Conservation (phyloP, 2,329 filamentous ascomycete species). For the Fusarium irregulare region DNA sequence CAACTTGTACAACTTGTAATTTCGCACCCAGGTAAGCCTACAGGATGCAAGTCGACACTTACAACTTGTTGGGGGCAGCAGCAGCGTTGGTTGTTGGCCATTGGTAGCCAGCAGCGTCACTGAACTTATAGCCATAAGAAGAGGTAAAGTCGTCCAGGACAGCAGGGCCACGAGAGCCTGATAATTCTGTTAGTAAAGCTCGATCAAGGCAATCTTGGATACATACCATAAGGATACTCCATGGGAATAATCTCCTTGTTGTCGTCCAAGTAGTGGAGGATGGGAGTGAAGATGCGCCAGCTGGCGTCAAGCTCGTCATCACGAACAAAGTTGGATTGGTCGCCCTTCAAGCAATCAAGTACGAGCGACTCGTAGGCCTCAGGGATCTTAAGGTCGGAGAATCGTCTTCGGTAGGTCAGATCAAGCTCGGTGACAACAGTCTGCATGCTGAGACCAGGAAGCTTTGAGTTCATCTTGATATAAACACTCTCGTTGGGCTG, state of each 20-base stretch:
- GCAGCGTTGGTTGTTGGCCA: conserved; percentile 85
- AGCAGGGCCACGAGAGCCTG: conserved; percentile 94
- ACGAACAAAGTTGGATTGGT: conserved; percentile 99
- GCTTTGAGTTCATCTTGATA: conserved; percentile 99
- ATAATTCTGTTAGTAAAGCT: conserved; percentile 1
- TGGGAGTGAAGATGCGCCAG: conserved; percentile 98
- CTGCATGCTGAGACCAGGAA: conserved; percentile 98
- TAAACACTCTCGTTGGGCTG: conserved; percentile 99
- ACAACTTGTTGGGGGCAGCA: conserved; percentile 78
- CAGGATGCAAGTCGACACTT: conserved; percentile 56
- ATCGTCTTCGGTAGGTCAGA: conserved; percentile 95
- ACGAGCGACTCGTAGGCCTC: conserved; percentile 99
- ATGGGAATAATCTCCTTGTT: conserved; percentile 99
- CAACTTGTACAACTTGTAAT: conserved; percentile 9
- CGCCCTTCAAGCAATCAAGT: conserved; percentile 96
- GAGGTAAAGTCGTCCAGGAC: conserved; percentile 98
- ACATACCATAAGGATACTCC: conserved; percentile 96
- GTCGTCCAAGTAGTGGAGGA: conserved; percentile 97
- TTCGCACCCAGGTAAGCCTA: conserved; percentile 23
- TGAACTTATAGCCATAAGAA: conserved; percentile 99
- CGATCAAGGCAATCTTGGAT: too few species aligned
- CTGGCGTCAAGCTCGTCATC: conserved; percentile 96
- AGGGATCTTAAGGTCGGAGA: conserved; percentile 99
- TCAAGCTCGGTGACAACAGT: conserved; percentile 98
- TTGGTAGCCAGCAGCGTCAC: conserved; percentile 93